A percentile compares a stretch with the other conserved stretches of the same genome.
Evolutionary conservation across 2,329 filamentous ascomycete genomes (phyloP).

Genomic region (Cytospora paraplurivora): DNA sequence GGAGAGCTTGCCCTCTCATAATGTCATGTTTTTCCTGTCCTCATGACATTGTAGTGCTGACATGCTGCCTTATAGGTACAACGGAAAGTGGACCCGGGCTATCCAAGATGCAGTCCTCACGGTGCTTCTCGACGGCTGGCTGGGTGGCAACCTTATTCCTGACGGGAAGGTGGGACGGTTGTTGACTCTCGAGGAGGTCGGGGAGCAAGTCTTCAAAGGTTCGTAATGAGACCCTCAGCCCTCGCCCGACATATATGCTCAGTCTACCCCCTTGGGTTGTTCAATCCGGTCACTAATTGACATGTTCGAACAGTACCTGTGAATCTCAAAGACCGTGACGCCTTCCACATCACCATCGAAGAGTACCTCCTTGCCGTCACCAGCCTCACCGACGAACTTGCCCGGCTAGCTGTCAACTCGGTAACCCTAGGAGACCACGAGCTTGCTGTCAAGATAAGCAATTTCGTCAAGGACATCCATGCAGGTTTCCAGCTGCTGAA

Average conservation of each 20-base stretch:
- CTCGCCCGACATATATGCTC: too few species aligned
- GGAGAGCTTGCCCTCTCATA: neutral
- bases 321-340: conserved; percentile 85
- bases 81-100: conserved; percentile 80
- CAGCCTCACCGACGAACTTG: conserved; percentile 84
- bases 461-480: conserved; percentile 93
- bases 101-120: conserved; percentile 75
- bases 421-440: conserved; percentile 89
- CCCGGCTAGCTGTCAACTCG: conserved; percentile 88
- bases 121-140: conserved; percentile 67
- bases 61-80: conserved; percentile 58
- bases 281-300: conserved; percentile 8
- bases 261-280: too few species aligned
- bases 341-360: conserved; percentile 95
- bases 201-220: conserved; percentile 70
- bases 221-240: conserved; percentile 33
- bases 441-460: conserved; percentile 82
- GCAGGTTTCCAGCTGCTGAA: conserved; percentile 97
- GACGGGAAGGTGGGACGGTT: conserved; percentile 65
- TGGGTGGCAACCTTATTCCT: conserved; percentile 67
- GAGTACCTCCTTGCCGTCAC: conserved; percentile 93
- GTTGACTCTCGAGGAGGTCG: conserved; percentile 85
- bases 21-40: neutral
- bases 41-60: conserved; percentile 16
- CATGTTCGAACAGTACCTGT: conserved; percentile 66